Conservation (phyloP, 768 basidiomycete species). For the Xerocomellus chrysenteron region DNA sequence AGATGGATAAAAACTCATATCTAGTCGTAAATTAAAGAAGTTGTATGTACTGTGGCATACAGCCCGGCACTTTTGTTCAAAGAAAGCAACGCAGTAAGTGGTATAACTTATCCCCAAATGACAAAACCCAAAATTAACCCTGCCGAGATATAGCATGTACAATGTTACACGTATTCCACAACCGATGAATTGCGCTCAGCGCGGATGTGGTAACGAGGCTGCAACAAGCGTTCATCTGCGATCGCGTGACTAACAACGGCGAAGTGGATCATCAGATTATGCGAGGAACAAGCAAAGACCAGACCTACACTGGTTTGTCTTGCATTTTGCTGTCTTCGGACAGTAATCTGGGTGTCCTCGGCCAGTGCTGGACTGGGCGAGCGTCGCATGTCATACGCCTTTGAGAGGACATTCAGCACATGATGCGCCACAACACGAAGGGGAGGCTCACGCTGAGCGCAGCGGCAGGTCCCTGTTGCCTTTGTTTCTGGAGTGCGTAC, state of each 20-base stretch:
- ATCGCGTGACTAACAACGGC: constrained; percentile 27
- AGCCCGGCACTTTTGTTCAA: constrained; percentile 22
- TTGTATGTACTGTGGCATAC: constrained; percentile 13
- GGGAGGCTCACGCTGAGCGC: constrained; percentile 23
- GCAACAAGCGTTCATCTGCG: constrained; percentile 26
- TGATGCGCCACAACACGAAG: constrained; percentile 1
- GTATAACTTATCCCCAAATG: constrained; percentile 30
- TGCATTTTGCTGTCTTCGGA: constrained; percentile 29
- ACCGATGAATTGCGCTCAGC: constrained; percentile 19
- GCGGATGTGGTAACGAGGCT: constrained; percentile 16
- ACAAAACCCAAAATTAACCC: constrained; percentile 21
- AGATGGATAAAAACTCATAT: constrained; percentile 10
- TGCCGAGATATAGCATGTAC: constrained; percentile 24
- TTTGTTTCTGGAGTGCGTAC: constrained; percentile 31
- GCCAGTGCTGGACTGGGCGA: constrained; percentile 32
- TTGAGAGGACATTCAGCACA: neutral
- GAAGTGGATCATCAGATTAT: constrained; percentile 15
- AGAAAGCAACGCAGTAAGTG: constrained; percentile 13
- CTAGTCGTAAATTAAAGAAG: constrained; percentile 13
- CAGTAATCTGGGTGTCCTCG: constrained; percentile 34
- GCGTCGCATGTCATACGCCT: constrained; percentile 32
- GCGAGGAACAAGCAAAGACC: neutral
- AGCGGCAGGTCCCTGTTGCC: constrained; percentile 25
- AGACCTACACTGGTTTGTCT: constrained; percentile 23
- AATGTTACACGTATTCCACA: constrained; percentile 15